Evolutionary conservation across 2,329 filamentous ascomycete genomes (phyloP).

Genomic region (Phyllosticta capitalensis): DNA sequence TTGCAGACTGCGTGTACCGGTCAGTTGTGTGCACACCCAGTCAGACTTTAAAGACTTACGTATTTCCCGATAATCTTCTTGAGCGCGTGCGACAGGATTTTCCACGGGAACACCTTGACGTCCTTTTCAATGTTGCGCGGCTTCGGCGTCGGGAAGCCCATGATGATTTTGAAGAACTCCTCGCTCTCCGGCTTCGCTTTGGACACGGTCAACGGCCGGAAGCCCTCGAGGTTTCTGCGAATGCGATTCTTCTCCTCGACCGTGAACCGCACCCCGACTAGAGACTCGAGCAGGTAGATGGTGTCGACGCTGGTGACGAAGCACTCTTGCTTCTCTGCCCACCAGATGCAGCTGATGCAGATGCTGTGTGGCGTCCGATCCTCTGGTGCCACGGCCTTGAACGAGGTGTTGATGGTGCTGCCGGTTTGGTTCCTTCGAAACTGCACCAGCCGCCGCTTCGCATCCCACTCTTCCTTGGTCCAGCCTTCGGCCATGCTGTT

Average conservation of each 20-base stretch:
- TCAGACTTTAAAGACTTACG: constrained; percentile 38
- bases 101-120: constrained; percentile 98
- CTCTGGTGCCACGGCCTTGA: constrained; percentile 67
- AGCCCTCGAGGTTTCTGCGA: constrained; percentile 87
- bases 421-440: constrained; percentile 77
- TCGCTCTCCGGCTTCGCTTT: constrained; percentile 89
- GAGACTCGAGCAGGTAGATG: constrained; percentile 84
- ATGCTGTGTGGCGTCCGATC: constrained; percentile 77
- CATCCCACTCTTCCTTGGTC: constrained; percentile 70
- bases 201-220: constrained; percentile 83
- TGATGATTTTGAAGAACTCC: constrained; percentile 98
- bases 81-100: constrained; percentile 71
- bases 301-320: constrained; percentile 96
- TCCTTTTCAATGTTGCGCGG: constrained; percentile 98
- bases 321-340: constrained; percentile 83
- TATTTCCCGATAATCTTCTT: constrained; percentile 99
- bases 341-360: constrained; percentile 95
- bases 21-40: neutral
- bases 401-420: constrained; percentile 70
- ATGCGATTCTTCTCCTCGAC: constrained; percentile 99
- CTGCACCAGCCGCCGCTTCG: constrained; percentile 74
- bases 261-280: constrained; percentile 78
- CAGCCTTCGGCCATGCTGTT: constrained; percentile 75
- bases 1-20: constrained; percentile 45
- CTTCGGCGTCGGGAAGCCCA: constrained; percentile 92